Evolutionary conservation across 179 eudicot genomes (phyloP), one percentile per base, ranked within the genome.

Genomic region (Sideroxylon spinosum): DNA sequence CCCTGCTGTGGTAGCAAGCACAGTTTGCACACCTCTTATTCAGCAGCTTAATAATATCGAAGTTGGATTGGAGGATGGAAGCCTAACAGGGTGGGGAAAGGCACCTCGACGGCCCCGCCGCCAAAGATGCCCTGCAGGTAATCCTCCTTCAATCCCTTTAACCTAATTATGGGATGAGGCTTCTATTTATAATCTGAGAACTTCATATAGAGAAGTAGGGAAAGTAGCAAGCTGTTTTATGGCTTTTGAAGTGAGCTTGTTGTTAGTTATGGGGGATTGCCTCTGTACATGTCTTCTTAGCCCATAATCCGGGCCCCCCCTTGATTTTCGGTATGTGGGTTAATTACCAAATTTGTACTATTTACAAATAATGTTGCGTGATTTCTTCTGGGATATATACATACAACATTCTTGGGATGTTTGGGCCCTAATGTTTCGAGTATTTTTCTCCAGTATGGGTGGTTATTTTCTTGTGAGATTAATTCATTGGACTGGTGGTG

Each of bases 1-100:
- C 44, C 44, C 87, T 6, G 57, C 78, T 50, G 73, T 77, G 4
- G 69, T 76, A 5, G 52, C 56, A 6, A 56, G 32, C n/a, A 65
- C 83, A 7, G 74, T 57, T 50, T 76, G 81, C 78, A 74, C 68
- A 9, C 83, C 86, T 44, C 70, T 74, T 70, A 77, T 85, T 71
- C 87, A 86, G 82, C 87, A 81, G 71, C 82, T 80, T 64, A 87
- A 62, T 46, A 85, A 77, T 63, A 60, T 80, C 16, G 90, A 89
- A 66, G 87, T 62, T 37, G 82, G 80, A 81, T 70, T 91, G 74
- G 93, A 89, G 86, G 98, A 88, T 79, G 86, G 87, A 79, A 89
- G 90, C 82, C 82, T 93, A 74, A 89, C 89, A 2, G 91, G 97
- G 60, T 95, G 98, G 98, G 98, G 98, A 61, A 93, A 90, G 91